Base-by-base conservation (phyloP, 2,329 filamentous ascomycete genomes). In the Fusarium armeniacum region DNA sequence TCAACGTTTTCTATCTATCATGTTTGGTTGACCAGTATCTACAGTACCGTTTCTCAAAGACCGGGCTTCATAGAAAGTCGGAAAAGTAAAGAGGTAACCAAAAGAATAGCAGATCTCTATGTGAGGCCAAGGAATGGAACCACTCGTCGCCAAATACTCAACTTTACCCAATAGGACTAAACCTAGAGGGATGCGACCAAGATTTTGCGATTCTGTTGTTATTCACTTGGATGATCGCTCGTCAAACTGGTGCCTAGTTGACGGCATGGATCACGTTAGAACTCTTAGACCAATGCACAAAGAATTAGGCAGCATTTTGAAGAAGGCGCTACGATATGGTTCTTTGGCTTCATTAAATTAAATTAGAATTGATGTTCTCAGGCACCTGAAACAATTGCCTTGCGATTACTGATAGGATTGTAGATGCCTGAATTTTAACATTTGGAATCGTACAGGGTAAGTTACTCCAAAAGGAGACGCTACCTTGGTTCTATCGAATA, bases 251-350 rank as follows among this genome's bases (percentile, higher is more conserved):
- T 58, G 55, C 55, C 47, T 58, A 13, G 11, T 26, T 28, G 5
- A 26, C 24, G 4, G 7, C 1, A 5, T 7, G 18, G 26, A 18
- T 12, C 2, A n/a, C 13, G 18, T 30, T 28, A 18, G 4, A 13
- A 20, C 26, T 41, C 15, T 15, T 8, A 10, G 6, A 13, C 11
- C 13, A 41, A 18, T n/a, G 35, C 5, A 43, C 11, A 50, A 22
- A 38, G 24, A 46, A 43, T 10, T 16, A 65, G 67, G 66, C 67
- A 63, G 43, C 57, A 70, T 13, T n/a, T 30, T 38, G 22, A n/a
- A 24, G 5, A 6, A 12, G 2, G n/a, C 6, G 5, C 4, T 22
- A n/a, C 8, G 7, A 5, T 8, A 8, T 13, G 6, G 30, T 8
- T 22, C 5, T 28, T 15, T 15, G 9, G 1, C 1, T 13, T 16